A percentile compares a stretch with the other conserved stretches of the same genome.
These are phyloP conservation scores for Nematodospora valgi DNA, from an alignment of 805 yeast species.

Conservation along the genomic window DNA sequence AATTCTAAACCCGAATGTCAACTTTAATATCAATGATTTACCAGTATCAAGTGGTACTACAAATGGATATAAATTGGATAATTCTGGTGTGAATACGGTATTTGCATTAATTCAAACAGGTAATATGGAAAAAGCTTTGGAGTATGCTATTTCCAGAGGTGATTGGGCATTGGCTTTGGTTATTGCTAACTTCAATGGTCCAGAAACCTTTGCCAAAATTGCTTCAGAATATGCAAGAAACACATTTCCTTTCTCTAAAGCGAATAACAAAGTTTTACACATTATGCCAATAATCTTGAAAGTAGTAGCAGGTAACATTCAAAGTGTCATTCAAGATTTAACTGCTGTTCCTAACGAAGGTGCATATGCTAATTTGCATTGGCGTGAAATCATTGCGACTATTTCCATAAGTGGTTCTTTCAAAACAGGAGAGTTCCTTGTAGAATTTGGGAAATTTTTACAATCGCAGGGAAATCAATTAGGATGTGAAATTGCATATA, in stretches of 20 bases:
- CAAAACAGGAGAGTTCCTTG: constrained; percentile 37
- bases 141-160: constrained; percentile 54
- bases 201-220: constrained; percentile 54
- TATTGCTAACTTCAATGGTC: constrained; percentile 68
- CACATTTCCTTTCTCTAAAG: constrained; percentile 38
- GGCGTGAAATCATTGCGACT: constrained; percentile 46
- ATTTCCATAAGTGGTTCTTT: constrained; percentile 31
- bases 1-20: constrained; percentile 42
- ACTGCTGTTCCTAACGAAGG: constrained; percentile 37
- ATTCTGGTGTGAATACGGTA: constrained; percentile 29
- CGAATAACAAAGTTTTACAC: constrained; percentile 38
- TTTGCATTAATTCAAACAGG: constrained; percentile 54
- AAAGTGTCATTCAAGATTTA: constrained; percentile 50
- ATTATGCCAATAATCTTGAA: constrained; percentile 58
- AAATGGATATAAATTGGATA: constrained; percentile 42
- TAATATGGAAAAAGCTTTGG: constrained; percentile 61
- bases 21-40: constrained; percentile 18
- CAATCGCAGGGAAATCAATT: constrained; percentile 16
- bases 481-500: constrained; percentile 44
- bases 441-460: constrained; percentile 51
- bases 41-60: constrained; percentile 17
- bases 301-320: constrained; percentile 59
- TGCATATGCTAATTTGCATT: constrained; percentile 49
- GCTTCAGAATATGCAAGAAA: constrained; percentile 56
- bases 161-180: constrained; percentile 79